Evolutionary conservation across 2,329 filamentous ascomycete species (phyloP).

Genomic region (Neopestalotiopsis sp.): DNA sequence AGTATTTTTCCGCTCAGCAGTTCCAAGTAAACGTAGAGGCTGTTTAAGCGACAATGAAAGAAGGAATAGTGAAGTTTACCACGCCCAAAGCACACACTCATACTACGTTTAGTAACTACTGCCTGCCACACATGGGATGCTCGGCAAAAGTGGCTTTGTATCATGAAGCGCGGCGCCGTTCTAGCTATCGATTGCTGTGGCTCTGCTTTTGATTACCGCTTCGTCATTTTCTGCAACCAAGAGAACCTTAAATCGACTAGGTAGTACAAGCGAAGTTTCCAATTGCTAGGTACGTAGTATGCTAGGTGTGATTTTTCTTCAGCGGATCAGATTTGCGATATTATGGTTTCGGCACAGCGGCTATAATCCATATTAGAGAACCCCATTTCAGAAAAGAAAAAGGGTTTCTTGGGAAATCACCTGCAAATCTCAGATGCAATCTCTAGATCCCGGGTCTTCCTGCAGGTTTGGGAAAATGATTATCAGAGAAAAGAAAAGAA

Average conservation of each 20-base stretch:
- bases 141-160: not conserved
- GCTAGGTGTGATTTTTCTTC: not conserved
- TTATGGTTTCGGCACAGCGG: not conserved
- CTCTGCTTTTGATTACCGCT: conserved; percentile 1
- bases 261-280: not conserved
- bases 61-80: not conserved
- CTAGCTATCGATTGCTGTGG: not conserved
- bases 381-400: not conserved
- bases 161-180: not conserved
- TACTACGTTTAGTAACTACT: too few relatives aligned
- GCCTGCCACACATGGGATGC: too few relatives aligned
- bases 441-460: not conserved
- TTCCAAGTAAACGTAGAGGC: not conserved
- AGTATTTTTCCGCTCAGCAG: not conserved
- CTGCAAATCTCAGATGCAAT: not conserved
- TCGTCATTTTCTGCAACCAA: not conserved
- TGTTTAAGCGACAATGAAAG: not conserved
- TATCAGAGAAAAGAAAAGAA: not conserved
- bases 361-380: not conserved
- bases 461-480: not conserved
- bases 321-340: not conserved
- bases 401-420: not conserved
- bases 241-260: not conserved
- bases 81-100: too few relatives aligned
- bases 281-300: too few relatives aligned